These are phyloP conservation scores for Verticillium klebahnii DNA, from an alignment of 2,329 filamentous ascomycete species.

Conservation along the genomic window DNA sequence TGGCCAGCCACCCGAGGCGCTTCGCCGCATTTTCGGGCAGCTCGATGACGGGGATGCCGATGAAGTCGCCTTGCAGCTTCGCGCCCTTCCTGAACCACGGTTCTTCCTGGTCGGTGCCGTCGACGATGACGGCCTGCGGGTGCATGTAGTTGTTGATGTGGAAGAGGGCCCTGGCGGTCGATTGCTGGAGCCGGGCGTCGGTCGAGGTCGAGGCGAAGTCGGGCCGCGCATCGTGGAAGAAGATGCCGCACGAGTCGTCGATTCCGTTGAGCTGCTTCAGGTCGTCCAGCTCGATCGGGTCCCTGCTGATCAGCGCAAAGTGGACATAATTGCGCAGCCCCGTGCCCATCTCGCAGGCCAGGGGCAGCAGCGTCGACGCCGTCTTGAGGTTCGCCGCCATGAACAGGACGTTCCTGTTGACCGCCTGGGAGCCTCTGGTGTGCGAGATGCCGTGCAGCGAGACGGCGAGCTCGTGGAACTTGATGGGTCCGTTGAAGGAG, in stretches of 20 bases:
- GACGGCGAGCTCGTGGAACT: conserved; percentile 59
- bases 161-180: conserved; percentile 60
- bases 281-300: conserved; percentile 62
- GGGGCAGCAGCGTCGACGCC: conserved; percentile 66
- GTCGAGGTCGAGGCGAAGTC: conserved; percentile 68
- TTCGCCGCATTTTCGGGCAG: conserved; percentile 61
- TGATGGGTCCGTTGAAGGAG: conserved; percentile 65
- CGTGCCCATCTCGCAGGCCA: conserved; percentile 81
- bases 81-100: conserved; percentile 60
- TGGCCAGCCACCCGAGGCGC: conserved; percentile 70
- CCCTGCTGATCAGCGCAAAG: conserved; percentile 72
- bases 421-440: conserved; percentile 43
- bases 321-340: conserved; percentile 72
- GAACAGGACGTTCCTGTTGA: conserved; percentile 73
- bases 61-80: conserved; percentile 44
- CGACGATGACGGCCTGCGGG: conserved; percentile 71
- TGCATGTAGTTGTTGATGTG: conserved; percentile 71
- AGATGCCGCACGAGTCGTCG: conserved; percentile 62
- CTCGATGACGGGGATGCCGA: conserved; percentile 64
- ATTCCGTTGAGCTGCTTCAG: conserved; percentile 76
- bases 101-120: conserved; percentile 64
- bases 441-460: conserved; percentile 57
- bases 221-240: conserved; percentile 67
- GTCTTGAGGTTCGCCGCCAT: conserved; percentile 71
- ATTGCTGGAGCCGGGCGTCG: conserved; percentile 62